A percentile compares a stretch with the other conserved stretches of the same genome.
Conservation (phyloP, 148 eudicot genomes). For the Vaccinium corymbosum region DNA sequence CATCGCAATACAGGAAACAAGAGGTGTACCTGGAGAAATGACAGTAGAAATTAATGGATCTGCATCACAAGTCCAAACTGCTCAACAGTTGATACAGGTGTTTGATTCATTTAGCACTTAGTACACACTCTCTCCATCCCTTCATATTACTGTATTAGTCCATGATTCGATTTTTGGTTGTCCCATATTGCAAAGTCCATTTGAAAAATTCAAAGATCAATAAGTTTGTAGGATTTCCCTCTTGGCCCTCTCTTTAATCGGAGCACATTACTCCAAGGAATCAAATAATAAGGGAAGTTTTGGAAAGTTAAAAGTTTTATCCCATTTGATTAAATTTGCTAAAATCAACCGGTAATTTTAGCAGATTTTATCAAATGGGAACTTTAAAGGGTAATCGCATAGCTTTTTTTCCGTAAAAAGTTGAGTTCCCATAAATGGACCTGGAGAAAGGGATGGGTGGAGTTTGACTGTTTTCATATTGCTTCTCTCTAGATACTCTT, state of each 20-base stretch:
- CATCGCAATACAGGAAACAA: conserved; percentile 43
- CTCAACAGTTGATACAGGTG: conserved; percentile 8
- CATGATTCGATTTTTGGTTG: not conserved
- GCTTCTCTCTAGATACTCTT: not conserved
- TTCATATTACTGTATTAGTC: not conserved
- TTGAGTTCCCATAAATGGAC: not conserved
- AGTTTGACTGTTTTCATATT: not conserved
- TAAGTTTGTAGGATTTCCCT: not conserved
- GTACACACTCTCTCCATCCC: not conserved
- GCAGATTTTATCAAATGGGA: too few relatives aligned
- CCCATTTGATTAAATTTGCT: too few relatives aligned
- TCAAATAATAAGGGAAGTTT: not conserved
- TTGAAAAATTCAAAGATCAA: not conserved
- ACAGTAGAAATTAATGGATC: conserved; percentile 51
- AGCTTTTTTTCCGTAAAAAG: not conserved
- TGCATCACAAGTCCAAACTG: conserved; percentile 44
- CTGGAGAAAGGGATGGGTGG: not conserved
- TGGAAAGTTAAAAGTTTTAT: not conserved
- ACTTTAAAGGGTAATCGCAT: not conserved
- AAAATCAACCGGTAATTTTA: too few relatives aligned
- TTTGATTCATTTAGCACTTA: not conserved
- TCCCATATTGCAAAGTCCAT: not conserved
- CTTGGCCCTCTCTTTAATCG: not conserved
- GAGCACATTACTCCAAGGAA: not conserved
- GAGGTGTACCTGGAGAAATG: conserved; percentile 48